Base-by-base conservation (phyloP, 163 green algal genomes). In the Trebouxiophyceae sp. region DNA sequence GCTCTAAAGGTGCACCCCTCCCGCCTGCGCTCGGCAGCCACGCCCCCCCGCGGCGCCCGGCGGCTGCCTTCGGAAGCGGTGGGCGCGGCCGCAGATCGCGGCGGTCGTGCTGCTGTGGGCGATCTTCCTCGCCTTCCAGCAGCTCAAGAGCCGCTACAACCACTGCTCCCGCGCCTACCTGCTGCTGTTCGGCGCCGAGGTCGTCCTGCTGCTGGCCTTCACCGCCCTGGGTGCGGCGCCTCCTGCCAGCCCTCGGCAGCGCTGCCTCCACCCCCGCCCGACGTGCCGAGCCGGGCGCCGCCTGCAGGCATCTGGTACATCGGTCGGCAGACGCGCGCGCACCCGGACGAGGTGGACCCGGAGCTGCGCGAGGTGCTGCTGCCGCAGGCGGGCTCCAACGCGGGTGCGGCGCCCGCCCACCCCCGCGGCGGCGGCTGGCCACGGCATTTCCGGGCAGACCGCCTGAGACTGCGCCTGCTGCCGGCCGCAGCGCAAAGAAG, bases 71-170 rank as follows among this genome's bases (percentile, higher is more conserved):
- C n/a, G n/a, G n/a, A n/a, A n/a, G n/a, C n/a, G n/a, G n/a, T n/a
- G n/a, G n/a, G n/a, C n/a, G n/a, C n/a, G n/a, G n/a, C n/a, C n/a
- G 44, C 63, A 72, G 70, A 28, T 68, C 6, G 12, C 50, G 4
- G 28, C 47, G 39, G 33, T 76, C 30, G 19, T 76, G 29, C n/a
- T 56, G 23, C 54, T 77, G 30, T 77, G 70, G 70, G 65, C 45
- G 28, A 27, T 64, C 5, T 77, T 72, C 45, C 60, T 77, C 39
- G 45, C 28, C 12, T 50, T 63, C 16, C 65, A 77, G 65, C 65
- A 66, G 65, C n/a, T 29, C 12, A 77, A 77, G 65, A 56, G 31
- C 20, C 54, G 55, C 2, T 67, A 64, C 20, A 5, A 4, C 5
- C 29, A 62, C 12, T 71, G 70, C 59, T 59, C 50, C 0, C 50